Evolutionary conservation across 1,139 yeast genomes (phyloP).

Genomic region (Hemisphaericaspora xylanilytica): DNA sequence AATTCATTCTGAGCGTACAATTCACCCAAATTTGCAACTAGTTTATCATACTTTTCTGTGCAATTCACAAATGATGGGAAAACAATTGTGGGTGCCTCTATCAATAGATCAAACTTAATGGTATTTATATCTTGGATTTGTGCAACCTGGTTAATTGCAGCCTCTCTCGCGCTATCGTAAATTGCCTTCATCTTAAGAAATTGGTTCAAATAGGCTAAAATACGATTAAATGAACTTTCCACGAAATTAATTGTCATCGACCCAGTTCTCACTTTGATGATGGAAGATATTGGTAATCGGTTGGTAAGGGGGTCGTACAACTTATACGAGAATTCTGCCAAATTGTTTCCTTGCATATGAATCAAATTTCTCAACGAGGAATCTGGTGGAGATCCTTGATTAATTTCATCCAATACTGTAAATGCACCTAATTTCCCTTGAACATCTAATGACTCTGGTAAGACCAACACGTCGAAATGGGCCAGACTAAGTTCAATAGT

Average conservation of each 20-base stretch:
- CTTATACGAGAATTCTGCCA: conserved; percentile 82
- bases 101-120: conserved; percentile 67
- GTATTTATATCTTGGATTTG: conserved; percentile 55
- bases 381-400: conserved; percentile 59
- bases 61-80: conserved; percentile 58
- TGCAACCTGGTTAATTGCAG: conserved; percentile 67
- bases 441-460: conserved; percentile 79
- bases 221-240: conserved; percentile 73
- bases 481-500: conserved; percentile 78
- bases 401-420: conserved; percentile 72
- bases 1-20: conserved; percentile 64
- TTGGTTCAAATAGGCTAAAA: conserved; percentile 65
- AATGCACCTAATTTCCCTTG: conserved; percentile 78
- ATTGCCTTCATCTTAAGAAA: conserved; percentile 84
- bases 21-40: conserved; percentile 82
- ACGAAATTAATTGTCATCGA: conserved; percentile 73
- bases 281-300: conserved; percentile 52
- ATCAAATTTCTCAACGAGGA: conserved; percentile 65
- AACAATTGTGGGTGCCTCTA: conserved; percentile 79
- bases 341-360: conserved; percentile 76
- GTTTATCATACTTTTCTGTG: conserved; percentile 46
- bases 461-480: conserved; percentile 56
- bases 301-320: conserved; percentile 65
- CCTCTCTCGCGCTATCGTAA: conserved; percentile 84
- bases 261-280: conserved; percentile 68